Conservation (phyloP, 2,329 filamentous ascomycete genomes). For the Cryphonectria nitschkei region DNA sequence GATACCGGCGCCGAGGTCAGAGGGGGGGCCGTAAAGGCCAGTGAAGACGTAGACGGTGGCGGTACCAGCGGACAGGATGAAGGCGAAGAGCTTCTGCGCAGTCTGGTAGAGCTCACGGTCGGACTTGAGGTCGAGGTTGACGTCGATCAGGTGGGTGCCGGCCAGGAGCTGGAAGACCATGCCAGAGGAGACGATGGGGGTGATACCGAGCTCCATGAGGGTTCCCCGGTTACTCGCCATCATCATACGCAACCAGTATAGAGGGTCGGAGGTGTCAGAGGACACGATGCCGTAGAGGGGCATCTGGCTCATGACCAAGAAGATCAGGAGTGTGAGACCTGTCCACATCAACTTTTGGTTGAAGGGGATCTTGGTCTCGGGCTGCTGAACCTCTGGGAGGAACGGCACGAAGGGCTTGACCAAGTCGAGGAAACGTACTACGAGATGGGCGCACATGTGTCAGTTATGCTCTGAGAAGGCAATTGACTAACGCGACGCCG, state of each 20-base stretch:
- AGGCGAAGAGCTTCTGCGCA: constrained; percentile 97
- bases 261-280: constrained; percentile 94
- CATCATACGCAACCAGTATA: constrained; percentile 99
- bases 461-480: constrained; percentile 24
- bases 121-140: constrained; percentile 99
- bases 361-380: constrained; percentile 98
- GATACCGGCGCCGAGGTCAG: constrained; percentile 95
- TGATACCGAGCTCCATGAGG: constrained; percentile 94
- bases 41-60: constrained; percentile 98
- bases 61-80: constrained; percentile 96
- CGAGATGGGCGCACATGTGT: constrained; percentile 30
- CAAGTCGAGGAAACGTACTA: constrained; percentile 98
- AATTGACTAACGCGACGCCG: constrained; percentile 16
- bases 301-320: constrained; percentile 99
- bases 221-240: constrained; percentile 98
- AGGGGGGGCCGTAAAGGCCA: constrained; percentile 94
- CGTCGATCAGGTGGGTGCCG: constrained; percentile 98
- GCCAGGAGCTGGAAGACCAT: constrained; percentile 99
- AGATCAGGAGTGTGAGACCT: constrained; percentile 92
- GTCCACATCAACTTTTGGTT: constrained; percentile 99
- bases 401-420: constrained; percentile 99
- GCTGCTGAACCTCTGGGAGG: constrained; percentile 97
- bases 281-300: constrained; percentile 98
- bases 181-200: constrained; percentile 98
- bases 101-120: constrained; percentile 99